A percentile compares a stretch with the other conserved stretches of the same genome.
Conservation (phyloP, 1,284 basidiomycete genomes). For the Ceratorhiza oryzae-sativae region DNA sequence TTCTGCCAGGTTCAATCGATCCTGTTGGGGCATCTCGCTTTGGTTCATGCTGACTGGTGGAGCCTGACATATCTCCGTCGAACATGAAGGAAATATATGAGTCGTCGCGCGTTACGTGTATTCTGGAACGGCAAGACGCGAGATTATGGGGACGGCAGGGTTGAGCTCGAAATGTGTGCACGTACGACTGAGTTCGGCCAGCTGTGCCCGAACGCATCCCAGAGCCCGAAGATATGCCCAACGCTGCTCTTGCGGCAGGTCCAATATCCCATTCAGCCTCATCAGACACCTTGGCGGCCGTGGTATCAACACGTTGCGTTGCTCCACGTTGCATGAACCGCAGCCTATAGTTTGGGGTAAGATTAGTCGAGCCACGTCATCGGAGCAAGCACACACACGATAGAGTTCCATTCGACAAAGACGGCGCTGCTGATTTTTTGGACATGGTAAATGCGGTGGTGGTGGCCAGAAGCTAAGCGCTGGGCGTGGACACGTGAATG, state of each 20-base stretch:
- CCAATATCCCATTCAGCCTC: slow-evolving; percentile 38
- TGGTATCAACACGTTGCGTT: slow-evolving; percentile 16
- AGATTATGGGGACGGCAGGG: background rate
- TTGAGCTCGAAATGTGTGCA: background rate
- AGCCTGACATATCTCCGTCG: background rate
- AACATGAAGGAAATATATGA: slow-evolving; percentile 32
- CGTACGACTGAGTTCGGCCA: background rate
- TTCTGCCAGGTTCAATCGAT: slow-evolving; percentile 6
- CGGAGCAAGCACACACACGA: slow-evolving; percentile 8
- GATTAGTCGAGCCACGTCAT: background rate
- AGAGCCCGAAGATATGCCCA: background rate
- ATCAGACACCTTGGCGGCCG: slow-evolving; percentile 23
- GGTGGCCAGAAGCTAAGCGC: background rate
- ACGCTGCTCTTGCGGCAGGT: slow-evolving; percentile 20
- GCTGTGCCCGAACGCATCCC: background rate
- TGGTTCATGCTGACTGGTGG: background rate
- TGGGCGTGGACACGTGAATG: background rate
- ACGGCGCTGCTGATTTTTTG: slow-evolving; percentile 13
- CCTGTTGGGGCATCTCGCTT: background rate
- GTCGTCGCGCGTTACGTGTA: slow-evolving; percentile 23
- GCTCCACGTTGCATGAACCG: slow-evolving; percentile 36
- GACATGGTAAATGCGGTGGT: slow-evolving; percentile 23
- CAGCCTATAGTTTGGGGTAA: background rate
- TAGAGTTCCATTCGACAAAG: slow-evolving; percentile 34
- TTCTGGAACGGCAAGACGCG: background rate